Percentiles rank a stretch among this genome's conserved stretches.
Evolutionary conservation across 768 basidiomycete genomes (phyloP).

Genomic region (Psilocybe sp.): DNA sequence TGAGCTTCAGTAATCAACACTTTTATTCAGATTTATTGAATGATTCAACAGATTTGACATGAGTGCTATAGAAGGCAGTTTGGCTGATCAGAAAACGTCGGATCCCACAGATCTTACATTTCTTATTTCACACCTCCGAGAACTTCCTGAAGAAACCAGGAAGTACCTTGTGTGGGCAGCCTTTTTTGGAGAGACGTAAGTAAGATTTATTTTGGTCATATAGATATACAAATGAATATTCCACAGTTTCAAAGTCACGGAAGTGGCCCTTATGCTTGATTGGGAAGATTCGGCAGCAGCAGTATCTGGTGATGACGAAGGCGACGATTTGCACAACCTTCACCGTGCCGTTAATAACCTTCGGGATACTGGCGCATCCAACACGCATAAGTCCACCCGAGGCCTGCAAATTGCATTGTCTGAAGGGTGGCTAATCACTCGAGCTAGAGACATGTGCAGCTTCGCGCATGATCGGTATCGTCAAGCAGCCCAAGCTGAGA

Average conservation of each 20-base stretch:
- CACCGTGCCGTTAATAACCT: constrained; percentile 48
- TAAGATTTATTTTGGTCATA: constrained; percentile 6
- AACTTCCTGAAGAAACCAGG: constrained; percentile 60
- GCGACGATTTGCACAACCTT: constrained; percentile 49
- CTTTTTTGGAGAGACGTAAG: constrained; percentile 69
- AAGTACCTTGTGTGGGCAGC: constrained; percentile 72
- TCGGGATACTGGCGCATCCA: constrained; percentile 38
- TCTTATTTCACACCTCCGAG: constrained; percentile 54
- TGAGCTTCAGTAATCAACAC: constrained; percentile 28
- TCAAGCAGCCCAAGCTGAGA: constrained; percentile 67
- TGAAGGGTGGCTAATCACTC: constrained; percentile 73
- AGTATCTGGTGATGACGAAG: constrained; percentile 50
- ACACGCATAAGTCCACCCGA: constrained; percentile 58
- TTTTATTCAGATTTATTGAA: constrained; percentile 1
- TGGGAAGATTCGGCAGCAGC: constrained; percentile 61
- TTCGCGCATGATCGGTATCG: constrained; percentile 75
- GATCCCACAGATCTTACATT: constrained; percentile 66
- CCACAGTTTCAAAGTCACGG: constrained; percentile 66
- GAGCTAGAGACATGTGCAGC: constrained; percentile 74
- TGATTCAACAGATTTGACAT: constrained; percentile 48
- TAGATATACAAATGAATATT: neutral
- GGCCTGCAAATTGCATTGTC: constrained; percentile 64
- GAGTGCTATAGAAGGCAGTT: constrained; percentile 49
- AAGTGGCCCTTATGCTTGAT: constrained; percentile 72
- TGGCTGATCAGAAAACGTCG: constrained; percentile 48